Conservation (phyloP, 495 filamentous ascomycete genomes). For the Podospora australis region DNA sequence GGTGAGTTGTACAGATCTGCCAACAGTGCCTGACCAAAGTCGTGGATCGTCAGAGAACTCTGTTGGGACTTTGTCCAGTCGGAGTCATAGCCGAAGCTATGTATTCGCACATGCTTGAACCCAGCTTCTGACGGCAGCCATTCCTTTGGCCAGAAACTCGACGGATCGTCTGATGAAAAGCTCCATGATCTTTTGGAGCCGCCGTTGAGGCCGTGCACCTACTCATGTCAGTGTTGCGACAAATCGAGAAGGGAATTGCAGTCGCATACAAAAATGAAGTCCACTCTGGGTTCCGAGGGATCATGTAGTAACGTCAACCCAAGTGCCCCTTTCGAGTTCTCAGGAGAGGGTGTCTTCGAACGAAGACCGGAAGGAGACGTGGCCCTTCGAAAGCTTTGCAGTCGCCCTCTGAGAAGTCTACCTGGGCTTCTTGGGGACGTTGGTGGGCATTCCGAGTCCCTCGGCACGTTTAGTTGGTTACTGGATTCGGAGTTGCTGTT, state of each 20-base stretch:
- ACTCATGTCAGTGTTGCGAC: neutral
- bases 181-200: conserved; percentile 26
- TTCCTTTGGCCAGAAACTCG: conserved; percentile 22
- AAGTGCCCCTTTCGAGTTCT: conserved; percentile 7
- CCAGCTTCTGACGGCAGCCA: conserved; percentile 26
- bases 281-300: conserved; percentile 18
- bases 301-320: conserved; percentile 13
- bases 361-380: conserved; percentile 7
- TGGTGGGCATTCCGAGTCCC: conserved; percentile 1
- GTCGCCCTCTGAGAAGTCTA: conserved; percentile 7
- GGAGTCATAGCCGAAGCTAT: conserved; percentile 26
- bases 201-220: conserved; percentile 25
- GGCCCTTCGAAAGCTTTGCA: conserved; percentile 10
- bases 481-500: neutral
- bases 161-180: conserved; percentile 14
- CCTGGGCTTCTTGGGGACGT: conserved; percentile 9
- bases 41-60: conserved; percentile 18
- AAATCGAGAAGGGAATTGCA: neutral
- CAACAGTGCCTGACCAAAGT: conserved; percentile 22
- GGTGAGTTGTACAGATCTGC: conserved; percentile 15
- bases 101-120: conserved; percentile 22
- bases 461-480: neutral
- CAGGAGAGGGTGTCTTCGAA: conserved; percentile 10
- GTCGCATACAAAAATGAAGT: conserved; percentile 18
- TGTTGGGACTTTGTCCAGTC: conserved; percentile 13